Evolutionary conservation across 2,329 filamentous ascomycete species (phyloP), one percentile per base, ranked within the genome.

Genomic region (Nannizziopsis arthrosporioides): DNA sequence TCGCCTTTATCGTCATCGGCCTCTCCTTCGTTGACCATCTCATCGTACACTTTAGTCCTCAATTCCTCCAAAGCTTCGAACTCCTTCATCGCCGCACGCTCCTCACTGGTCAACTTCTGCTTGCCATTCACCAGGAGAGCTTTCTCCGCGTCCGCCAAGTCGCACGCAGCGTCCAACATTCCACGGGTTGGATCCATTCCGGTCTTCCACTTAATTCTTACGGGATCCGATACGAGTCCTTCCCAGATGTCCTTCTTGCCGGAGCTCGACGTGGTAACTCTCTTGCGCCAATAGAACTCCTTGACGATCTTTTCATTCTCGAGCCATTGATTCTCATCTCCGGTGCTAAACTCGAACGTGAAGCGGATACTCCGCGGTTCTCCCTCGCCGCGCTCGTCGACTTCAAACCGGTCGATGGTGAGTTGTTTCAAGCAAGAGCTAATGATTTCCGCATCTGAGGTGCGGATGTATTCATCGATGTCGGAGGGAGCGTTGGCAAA

Each of bases 401-500:
- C 74, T 70, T 94, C 87, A 63, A 93, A 92, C 56, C 84, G 85
- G 50, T 81, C 77, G 35, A 96, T 84, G 17, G 76, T 77, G 56
- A 98, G 59, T 56, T 74, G 74, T 51, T 73, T 75, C 49, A 96
- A 79, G 47, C 75, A 73, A 36, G 77, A 74, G 54, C 82, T 76
- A 51, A 96, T 77, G 53, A 92, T 70, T 3, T 56, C 58, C 7
- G 76, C 75, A 71, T 96, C 90, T 42, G 77, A 76, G 38, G 86
- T 84, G 63, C 87, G 82, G 63, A 96, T 84, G 73, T 82, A 88
- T 68, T 87, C 82, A 69, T 94, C 88, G 57, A 98, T 77, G 54
- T 94, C 87, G 41, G 77, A 75, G 1, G 89, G 88, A 2, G 85
- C 81, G 69, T 88, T 83, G 72, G 94, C 85, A 64, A 96, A 76